phyloP scores from a whole-genome alignment of 2,329 filamentous ascomycete species.

The Arthroderma sp. region DNA sequence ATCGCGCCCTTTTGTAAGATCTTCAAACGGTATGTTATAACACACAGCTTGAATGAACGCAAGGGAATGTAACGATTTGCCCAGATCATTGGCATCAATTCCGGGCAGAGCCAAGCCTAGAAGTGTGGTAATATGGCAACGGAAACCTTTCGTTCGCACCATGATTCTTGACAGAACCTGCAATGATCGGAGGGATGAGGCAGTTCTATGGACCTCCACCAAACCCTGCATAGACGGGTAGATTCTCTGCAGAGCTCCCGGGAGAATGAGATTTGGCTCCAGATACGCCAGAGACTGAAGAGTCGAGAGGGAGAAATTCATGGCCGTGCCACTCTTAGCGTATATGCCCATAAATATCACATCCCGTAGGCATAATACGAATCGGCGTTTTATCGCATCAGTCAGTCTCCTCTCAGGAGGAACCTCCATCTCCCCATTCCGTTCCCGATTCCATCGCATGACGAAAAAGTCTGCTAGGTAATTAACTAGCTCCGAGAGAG shows the following conservation, averaged over 20 bases:
- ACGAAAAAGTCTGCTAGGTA: constrained; percentile 94
- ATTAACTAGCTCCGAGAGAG: constrained; percentile 78
- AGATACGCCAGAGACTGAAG: constrained; percentile 81
- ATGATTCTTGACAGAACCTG: constrained; percentile 88
- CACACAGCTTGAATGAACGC: constrained; percentile 92
- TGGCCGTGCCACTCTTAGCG: constrained; percentile 82
- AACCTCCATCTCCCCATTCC: constrained; percentile 79
- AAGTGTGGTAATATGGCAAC: constrained; percentile 88
- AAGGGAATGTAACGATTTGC: constrained; percentile 88
- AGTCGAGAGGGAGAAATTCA: constrained; percentile 82
- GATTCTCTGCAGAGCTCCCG: constrained; percentile 86
- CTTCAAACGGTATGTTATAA: constrained; percentile 87
- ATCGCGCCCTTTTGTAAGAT: constrained; percentile 57
- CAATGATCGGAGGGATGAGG: constrained; percentile 79
- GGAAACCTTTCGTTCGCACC: constrained; percentile 85
- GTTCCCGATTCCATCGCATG: constrained; percentile 92
- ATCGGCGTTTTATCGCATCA: constrained; percentile 69
- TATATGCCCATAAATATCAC: constrained; percentile 98
- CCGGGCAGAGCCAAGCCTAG: constrained; percentile 87
- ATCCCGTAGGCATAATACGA: constrained; percentile 78
- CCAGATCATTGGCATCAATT: constrained; percentile 93
- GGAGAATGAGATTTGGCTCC: constrained; percentile 81
- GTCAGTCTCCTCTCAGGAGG: constrained; percentile 69
- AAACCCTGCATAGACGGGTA: constrained; percentile 94
- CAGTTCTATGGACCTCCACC: constrained; percentile 92